A percentile compares a stretch with the other conserved stretches of the same genome.
phyloP scores from a whole-genome alignment of 2,329 filamentous ascomycete species.

The Diplodia seriata region DNA sequence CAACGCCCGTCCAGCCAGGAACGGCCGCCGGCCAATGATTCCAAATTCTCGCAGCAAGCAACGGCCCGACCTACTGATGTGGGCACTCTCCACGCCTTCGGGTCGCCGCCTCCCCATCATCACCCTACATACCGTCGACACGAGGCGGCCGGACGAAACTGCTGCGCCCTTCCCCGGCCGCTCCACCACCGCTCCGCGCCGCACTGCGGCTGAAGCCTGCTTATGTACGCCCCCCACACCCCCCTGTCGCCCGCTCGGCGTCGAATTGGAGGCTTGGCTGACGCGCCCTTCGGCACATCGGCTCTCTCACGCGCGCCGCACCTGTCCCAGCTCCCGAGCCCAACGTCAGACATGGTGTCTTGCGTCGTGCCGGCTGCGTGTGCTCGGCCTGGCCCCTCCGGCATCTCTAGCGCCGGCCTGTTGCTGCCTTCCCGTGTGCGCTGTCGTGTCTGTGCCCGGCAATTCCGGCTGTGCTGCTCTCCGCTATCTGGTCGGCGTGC shows the following conservation, averaged over 20 bases:
- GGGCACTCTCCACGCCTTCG: conserved; percentile 15
- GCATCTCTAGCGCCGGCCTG: conserved; percentile 15
- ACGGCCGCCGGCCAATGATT: conserved; percentile 8
- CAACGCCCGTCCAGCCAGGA: conserved; percentile 3
- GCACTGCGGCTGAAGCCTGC: conserved; percentile 22
- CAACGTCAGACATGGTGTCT: conserved; percentile 1
- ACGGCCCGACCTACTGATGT: conserved; percentile 26
- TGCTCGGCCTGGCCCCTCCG: background rate
- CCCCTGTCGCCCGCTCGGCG: conserved; percentile 27
- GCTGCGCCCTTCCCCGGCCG: conserved; percentile 1
- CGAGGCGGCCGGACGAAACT: conserved; percentile 15
- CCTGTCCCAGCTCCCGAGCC: background rate
- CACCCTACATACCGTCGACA: background rate
- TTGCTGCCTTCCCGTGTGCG: conserved; percentile 15
- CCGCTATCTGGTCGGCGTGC: background rate
- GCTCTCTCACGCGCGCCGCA: conserved; percentile 5
- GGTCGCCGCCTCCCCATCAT: conserved; percentile 24
- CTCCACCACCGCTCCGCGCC: background rate
- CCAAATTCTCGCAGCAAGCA: conserved; percentile 29
- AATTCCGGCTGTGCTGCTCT: background rate
- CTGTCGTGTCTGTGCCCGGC: background rate
- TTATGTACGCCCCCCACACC: background rate
- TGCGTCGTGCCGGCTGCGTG: background rate
- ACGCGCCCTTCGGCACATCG: conserved; percentile 19
- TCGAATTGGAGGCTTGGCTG: conserved; percentile 23